Evolutionary conservation across 352 stramenopile genomes (phyloP), one percentile per base, ranked within the genome.

Genomic region (Phytophthora lateralis): DNA sequence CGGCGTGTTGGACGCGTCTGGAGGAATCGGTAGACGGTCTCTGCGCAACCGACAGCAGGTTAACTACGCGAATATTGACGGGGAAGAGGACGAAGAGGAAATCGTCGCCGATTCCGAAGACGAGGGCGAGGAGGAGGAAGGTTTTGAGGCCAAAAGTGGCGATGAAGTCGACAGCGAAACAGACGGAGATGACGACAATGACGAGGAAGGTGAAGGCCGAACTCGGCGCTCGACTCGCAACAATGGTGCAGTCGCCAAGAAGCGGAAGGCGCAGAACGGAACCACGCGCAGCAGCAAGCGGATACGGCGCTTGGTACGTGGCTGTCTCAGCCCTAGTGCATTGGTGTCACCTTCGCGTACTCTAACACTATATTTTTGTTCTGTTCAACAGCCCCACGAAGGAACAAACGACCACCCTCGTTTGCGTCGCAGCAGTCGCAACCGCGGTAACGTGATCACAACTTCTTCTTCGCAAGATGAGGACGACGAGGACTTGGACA

Each of bases 11-110:
- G 58, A 73, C 26, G 38, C 54, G 21, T 69, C 69, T 12, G 18
- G 24, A 1, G 59, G 73, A 27, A 64, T 68, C 14, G 61, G 64
- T 9, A 63, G 75, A 7, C 76, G 77, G 0, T 85, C 81, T 1
- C 55, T 86, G 41, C 78, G 81, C 4, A 76, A 72, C 20, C 68
- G 79, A 1, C 65, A 60, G 18, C 65, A 77, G 9, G 75, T 90
- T 9, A 88, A 70, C 51, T 89, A 90, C 63, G 69, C 62, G 10
- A 56, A 38, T 20, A 71, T 79, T 29, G 58, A 76, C 44, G 63
- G n/a, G 12, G 61, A 78, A 15, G 75, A 76, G 18, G 71, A 78
- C 15, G 66, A 76, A 0, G 63, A 75, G 20, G 67, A 74, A 15
- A 54, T 66, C 6, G 73, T 76, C 17, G 45, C 56, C 27, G 49